Conservation (phyloP, 768 basidiomycete species). For the Coprinopsis marcescibilis region DNA sequence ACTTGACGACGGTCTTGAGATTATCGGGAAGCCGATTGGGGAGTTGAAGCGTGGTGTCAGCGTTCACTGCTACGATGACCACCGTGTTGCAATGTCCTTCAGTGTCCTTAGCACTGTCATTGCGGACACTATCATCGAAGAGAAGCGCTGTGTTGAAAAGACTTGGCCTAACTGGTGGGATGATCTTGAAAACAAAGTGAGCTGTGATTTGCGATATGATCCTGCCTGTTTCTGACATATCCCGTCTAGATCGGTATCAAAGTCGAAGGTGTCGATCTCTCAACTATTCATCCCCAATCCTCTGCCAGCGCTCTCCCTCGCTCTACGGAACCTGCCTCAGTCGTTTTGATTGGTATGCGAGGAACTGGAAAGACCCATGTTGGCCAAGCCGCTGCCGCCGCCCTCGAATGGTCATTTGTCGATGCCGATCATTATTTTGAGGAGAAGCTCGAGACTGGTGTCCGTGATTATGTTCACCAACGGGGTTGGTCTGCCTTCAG, state of each 20-base stretch:
- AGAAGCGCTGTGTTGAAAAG: conserved; percentile 98
- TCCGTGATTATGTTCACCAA: conserved; percentile 73
- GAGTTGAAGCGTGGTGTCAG: conserved; percentile 67
- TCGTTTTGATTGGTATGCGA: conserved; percentile 91
- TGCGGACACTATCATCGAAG: conserved; percentile 77
- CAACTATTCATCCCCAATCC: conserved; percentile 28
- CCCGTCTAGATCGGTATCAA: conserved; percentile 73
- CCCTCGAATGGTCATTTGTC: conserved; percentile 64
- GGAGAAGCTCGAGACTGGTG: conserved; percentile 49
- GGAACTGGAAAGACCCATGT: conserved; percentile 94
- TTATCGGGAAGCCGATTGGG: conserved; percentile 68
- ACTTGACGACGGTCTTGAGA: conserved; percentile 86
- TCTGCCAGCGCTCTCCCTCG: conserved; percentile 37
- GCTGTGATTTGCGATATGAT: conserved; percentile 6
- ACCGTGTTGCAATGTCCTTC: conserved; percentile 98
- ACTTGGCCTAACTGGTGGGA: conserved; percentile 99
- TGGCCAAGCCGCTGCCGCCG: conserved; percentile 67
- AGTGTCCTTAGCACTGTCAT: conserved; percentile 77
- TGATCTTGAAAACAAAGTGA: conserved; percentile 89
- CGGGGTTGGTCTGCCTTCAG: conserved; percentile 92
- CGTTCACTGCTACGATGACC: conserved; percentile 96
- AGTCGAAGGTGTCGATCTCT: conserved; percentile 79
- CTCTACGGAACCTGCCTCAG: conserved; percentile 37
- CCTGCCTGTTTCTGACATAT: neutral
- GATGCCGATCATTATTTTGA: conserved; percentile 86